These are phyloP conservation scores for Schizochytrium sp. DNA, from an alignment of 108 stramenopile species.

Conservation along the genomic window DNA sequence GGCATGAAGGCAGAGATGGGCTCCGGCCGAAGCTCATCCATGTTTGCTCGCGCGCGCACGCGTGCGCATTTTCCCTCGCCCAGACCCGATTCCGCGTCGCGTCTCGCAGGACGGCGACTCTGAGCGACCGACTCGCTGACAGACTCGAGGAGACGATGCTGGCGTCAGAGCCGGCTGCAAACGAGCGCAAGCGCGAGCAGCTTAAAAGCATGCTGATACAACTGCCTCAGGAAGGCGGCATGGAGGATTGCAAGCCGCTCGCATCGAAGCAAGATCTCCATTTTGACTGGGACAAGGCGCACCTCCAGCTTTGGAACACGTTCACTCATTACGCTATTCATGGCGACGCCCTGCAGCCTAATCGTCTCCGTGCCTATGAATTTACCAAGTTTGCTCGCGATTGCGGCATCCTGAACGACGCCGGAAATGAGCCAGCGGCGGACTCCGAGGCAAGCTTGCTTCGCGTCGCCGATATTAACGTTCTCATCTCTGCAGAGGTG, in stretches of 20 bases:
- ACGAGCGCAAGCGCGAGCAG: no score
- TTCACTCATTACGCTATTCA: conserved; percentile 56
- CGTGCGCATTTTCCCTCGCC: no score
- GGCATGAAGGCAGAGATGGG: no score
- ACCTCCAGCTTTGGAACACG: conserved; percentile 49
- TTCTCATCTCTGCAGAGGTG: conserved; percentile 24
- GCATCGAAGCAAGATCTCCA: not conserved
- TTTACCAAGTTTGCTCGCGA: conserved; percentile 12
- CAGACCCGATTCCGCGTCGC: no score
- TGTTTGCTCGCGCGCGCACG: no score
- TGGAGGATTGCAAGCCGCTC: not conserved
- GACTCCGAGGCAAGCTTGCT: not conserved
- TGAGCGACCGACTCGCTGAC: no score
- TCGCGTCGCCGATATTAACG: not conserved
- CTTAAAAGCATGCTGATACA: no score
- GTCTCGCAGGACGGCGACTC: no score
- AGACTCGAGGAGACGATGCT: no score
- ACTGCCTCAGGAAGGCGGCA: not conserved
- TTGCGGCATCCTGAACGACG: not conserved
- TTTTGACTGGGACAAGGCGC: not conserved
- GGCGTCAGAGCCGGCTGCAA: no score
- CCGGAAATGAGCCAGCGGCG: no score
- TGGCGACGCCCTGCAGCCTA: conserved; percentile 44
- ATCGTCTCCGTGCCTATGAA: not conserved
- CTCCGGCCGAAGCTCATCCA: no score